These are phyloP conservation scores for Botryococcus braunii DNA, from an alignment of 163 green algal genomes.

Conservation along the genomic window DNA sequence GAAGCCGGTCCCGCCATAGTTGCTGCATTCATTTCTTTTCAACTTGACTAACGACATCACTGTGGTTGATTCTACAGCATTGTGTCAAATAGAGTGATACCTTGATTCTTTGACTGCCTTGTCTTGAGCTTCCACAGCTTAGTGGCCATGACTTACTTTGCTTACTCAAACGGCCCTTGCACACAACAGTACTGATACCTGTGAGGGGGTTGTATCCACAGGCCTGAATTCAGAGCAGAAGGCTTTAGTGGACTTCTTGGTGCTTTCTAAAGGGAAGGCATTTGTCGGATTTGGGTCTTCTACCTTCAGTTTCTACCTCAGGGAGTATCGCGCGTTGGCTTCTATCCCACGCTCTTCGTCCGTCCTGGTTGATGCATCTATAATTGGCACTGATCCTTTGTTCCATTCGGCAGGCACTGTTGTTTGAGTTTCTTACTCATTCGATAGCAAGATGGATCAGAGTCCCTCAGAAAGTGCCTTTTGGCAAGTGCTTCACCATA, in stretches of 20 bases:
- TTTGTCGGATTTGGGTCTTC: constrained; percentile 65
- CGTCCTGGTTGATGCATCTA: constrained; percentile 47
- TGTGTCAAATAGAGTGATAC: too few relatives aligned
- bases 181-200: too few relatives aligned
- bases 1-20: neutral
- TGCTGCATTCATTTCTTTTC: neutral
- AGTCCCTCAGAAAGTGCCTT: too few relatives aligned
- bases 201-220: too few relatives aligned
- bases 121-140: neutral
- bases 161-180: neutral
- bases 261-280: constrained; percentile 38
- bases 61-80: neutral
- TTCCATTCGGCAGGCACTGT: constrained; percentile 42
- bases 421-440: constrained; percentile 16
- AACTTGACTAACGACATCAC: neutral
- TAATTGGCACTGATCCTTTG: constrained; percentile 54
- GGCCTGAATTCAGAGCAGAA: constrained; percentile 62
- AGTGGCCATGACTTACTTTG: neutral
- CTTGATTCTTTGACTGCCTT: too few relatives aligned
- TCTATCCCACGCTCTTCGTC: constrained; percentile 33
- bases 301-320: constrained; percentile 63
- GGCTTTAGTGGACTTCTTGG: constrained; percentile 62
- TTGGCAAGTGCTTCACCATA: too few relatives aligned
- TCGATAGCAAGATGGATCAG: too few relatives aligned
- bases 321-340: constrained; percentile 18